Percentiles rank a stretch among this genome's conserved stretches.
phyloP scores from a whole-genome alignment of 257 asterid genomes.

The Solanum sejunctum region DNA sequence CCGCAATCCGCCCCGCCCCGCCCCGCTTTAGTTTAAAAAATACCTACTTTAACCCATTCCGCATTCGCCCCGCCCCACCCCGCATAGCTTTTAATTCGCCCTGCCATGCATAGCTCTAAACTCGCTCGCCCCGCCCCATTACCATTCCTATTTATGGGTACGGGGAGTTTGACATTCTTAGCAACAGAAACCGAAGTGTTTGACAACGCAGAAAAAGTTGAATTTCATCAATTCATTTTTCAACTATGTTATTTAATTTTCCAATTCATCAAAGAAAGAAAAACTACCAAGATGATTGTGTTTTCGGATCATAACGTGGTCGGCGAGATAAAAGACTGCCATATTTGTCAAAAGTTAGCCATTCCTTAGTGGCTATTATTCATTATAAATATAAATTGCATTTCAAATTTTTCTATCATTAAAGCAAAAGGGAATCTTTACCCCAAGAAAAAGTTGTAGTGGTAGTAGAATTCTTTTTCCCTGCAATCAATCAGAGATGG shows the following conservation, averaged over 20 bases:
- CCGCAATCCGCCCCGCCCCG: too few relatives aligned
- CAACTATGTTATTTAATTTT: background rate
- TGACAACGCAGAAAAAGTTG: background rate
- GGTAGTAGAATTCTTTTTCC: background rate
- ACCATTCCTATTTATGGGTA: too few relatives aligned
- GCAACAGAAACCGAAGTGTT: too few relatives aligned
- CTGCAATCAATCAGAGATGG: background rate
- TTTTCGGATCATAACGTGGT: conserved; percentile 5
- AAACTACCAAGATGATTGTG: background rate
- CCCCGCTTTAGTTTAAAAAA: too few relatives aligned
- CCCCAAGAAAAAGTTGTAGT: background rate
- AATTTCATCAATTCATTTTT: background rate
- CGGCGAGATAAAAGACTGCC: conserved; percentile 24
- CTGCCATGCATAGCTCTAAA: too few relatives aligned
- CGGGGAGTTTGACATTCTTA: too few relatives aligned
- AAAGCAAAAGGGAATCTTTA: conserved; percentile 1
- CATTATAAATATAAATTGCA: background rate
- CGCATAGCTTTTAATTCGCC: too few relatives aligned
- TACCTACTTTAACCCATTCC: too few relatives aligned
- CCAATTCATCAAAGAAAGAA: background rate
- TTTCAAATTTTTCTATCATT: background rate
- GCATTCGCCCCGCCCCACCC: too few relatives aligned
- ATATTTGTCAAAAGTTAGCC: conserved; percentile 38
- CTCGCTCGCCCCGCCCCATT: too few relatives aligned
- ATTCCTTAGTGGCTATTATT: conserved; percentile 3